Percentiles rank a stretch among this genome's conserved stretches.
Evolutionary conservation across 768 basidiomycete species (phyloP).

Genomic region (Boletus sp.): DNA sequence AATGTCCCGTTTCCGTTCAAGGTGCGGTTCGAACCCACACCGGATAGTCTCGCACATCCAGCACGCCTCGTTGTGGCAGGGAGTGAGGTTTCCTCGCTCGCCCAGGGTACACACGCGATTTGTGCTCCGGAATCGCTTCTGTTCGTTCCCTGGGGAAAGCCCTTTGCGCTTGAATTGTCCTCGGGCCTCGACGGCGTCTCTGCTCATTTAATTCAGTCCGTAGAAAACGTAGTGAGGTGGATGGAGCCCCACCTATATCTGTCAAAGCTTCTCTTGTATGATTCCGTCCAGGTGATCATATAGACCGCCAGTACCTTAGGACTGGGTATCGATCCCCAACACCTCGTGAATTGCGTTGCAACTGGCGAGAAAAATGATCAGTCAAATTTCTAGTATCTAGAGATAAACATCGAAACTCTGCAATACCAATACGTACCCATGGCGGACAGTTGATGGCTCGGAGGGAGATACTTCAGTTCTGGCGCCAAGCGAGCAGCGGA

Average conservation of each 20-base stretch:
- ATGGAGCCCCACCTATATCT: constrained; percentile 12
- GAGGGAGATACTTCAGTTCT: constrained; percentile 9
- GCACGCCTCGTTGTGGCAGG: constrained; percentile 13
- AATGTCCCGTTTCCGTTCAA: constrained; percentile 13
- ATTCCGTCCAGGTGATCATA: constrained; percentile 22
- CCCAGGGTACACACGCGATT: constrained; percentile 23
- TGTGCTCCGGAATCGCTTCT: constrained; percentile 23
- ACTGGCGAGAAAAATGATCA: constrained; percentile 3
- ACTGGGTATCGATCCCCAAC: constrained; percentile 4
- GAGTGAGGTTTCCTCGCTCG: constrained; percentile 15
- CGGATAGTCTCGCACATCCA: constrained; percentile 21
- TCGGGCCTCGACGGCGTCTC: constrained; percentile 14
- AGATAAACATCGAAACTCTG: neutral
- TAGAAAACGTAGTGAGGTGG: neutral
- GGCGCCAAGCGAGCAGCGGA: constrained; percentile 16
- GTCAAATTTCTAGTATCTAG: neutral
- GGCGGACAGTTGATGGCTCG: constrained; percentile 5
- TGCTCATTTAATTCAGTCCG: neutral
- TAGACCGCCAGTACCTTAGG: constrained; percentile 18
- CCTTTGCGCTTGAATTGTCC: constrained; percentile 1
- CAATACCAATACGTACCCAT: constrained; percentile 6
- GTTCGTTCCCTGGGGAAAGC: constrained; percentile 16
- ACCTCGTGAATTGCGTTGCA: neutral
- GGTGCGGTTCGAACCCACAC: constrained; percentile 19
- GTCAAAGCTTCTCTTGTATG: constrained; percentile 8